Evolutionary conservation across 345 rosid genomes (phyloP).

Genomic region (Punica granatum): DNA sequence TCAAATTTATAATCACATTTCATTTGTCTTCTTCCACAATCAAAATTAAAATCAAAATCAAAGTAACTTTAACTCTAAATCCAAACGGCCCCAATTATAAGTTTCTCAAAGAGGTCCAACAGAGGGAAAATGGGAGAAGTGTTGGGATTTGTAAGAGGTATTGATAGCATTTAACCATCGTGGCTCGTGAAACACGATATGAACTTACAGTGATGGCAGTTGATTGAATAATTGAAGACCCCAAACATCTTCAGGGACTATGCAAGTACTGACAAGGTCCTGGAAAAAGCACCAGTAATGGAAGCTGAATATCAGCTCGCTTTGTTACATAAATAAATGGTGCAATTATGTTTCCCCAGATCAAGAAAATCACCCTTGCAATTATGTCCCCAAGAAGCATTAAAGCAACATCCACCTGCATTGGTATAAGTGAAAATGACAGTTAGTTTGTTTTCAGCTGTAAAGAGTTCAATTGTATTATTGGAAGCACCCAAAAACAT

Average conservation of each 20-base stretch:
- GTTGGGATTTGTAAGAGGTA: background rate
- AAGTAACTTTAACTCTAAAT: too few relatives aligned
- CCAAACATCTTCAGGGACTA: conserved; percentile 84
- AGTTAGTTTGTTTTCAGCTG: background rate
- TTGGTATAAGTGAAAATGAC: conserved; percentile 6
- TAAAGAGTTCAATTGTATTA: background rate
- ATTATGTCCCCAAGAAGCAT: conserved; percentile 66
- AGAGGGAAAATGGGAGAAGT: background rate
- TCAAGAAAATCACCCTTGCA: conserved; percentile 43
- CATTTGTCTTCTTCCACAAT: too few relatives aligned
- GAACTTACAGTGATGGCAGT: conserved; percentile 59
- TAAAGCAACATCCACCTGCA: conserved; percentile 81
- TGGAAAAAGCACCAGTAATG: conserved; percentile 23
- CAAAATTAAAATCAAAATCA: too few relatives aligned
- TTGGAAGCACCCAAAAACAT: conserved; percentile 1
- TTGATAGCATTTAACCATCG: background rate
- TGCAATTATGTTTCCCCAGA: background rate
- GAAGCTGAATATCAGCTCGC: conserved; percentile 1
- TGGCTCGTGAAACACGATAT: background rate
- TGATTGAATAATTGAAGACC: conserved; percentile 69
- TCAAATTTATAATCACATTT: too few relatives aligned
- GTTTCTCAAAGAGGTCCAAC: background rate
- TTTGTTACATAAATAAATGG: background rate
- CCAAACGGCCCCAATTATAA: too few relatives aligned
- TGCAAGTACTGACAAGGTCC: conserved; percentile 40